Evolutionary conservation across 768 basidiomycete genomes (phyloP).

Genomic region (Tylopilus rubrobrunneus): DNA sequence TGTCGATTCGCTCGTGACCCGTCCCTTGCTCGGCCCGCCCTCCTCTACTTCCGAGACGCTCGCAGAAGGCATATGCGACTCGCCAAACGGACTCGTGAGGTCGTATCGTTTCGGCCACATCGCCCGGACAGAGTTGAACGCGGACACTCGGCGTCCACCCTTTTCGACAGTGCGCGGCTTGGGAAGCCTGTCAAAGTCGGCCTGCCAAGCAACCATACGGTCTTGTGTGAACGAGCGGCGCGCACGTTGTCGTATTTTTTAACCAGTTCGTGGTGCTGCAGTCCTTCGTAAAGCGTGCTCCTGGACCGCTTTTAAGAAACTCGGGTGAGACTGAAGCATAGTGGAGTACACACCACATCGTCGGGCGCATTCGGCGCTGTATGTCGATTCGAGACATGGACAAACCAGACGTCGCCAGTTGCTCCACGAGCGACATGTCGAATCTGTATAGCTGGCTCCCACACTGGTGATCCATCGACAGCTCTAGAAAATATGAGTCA

Average conservation of each 20-base stretch:
- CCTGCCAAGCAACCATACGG: conserved; percentile 93
- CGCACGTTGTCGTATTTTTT: too few species aligned
- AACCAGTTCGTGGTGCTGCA: too few species aligned
- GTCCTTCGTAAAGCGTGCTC: too few species aligned
- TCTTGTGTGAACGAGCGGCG: conserved; percentile 85
- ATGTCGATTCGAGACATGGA: too few species aligned
- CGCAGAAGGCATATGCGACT: conserved; percentile 54
- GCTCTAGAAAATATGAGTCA: conserved; percentile 35
- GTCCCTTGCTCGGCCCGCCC: conserved; percentile 39
- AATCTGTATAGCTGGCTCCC: conserved; percentile 55
- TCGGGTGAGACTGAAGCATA: too few species aligned
- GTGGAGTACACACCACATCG: too few species aligned
- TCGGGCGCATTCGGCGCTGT: too few species aligned
- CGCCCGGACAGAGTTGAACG: conserved; percentile 65
- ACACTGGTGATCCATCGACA: conserved; percentile 64
- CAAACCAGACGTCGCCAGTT: too few species aligned
- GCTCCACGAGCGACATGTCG: too few species aligned
- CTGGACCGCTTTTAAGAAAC: too few species aligned
- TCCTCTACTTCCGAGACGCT: conserved; percentile 77
- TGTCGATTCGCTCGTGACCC: conserved; percentile 52
- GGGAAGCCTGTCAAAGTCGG: conserved; percentile 82
- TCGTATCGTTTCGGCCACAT: conserved; percentile 70
- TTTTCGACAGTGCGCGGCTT: conserved; percentile 61
- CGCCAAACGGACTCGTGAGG: conserved; percentile 49
- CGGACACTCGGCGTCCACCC: conserved; percentile 53